phyloP scores from a whole-genome alignment of 2,329 filamentous ascomycete genomes.

The Alternaria solani region DNA sequence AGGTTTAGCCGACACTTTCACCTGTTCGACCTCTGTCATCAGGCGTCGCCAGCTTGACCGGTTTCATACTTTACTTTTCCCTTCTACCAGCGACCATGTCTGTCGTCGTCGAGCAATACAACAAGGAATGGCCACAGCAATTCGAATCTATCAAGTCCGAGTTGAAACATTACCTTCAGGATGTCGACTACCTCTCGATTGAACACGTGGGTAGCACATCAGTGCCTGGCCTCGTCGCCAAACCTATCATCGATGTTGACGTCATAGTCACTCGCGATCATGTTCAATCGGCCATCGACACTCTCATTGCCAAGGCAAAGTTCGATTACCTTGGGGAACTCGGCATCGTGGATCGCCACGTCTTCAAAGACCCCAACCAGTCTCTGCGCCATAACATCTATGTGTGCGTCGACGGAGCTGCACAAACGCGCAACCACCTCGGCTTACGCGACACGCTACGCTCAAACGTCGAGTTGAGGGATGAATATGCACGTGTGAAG shows the following conservation, averaged over 20 bases:
- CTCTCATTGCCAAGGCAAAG: conserved; percentile 40
- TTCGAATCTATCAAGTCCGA: conserved; percentile 31
- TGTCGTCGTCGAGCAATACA: conserved; percentile 37
- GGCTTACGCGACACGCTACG: conserved; percentile 49
- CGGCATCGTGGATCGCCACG: conserved; percentile 48
- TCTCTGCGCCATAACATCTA: conserved; percentile 46
- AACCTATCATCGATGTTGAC: conserved; percentile 51
- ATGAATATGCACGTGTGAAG: conserved; percentile 39
- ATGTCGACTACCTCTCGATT: conserved; percentile 33
- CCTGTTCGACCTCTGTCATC: not conserved
- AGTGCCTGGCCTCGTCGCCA: conserved; percentile 45
- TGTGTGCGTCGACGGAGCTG: conserved; percentile 46
- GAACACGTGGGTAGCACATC: conserved; percentile 53
- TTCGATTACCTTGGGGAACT: conserved; percentile 51
- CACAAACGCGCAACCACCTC: conserved; percentile 50
- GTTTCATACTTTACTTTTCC: not conserved
- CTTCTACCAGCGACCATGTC: conserved; percentile 24
- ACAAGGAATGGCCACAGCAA: conserved; percentile 38
- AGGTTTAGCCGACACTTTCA: conserved; percentile 15
- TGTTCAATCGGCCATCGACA: conserved; percentile 36
- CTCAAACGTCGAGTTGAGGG: conserved; percentile 38
- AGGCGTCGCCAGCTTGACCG: not conserved
- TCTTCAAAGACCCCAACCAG: conserved; percentile 44
- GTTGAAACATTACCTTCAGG: conserved; percentile 26
- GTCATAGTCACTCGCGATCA: conserved; percentile 40